Percentiles rank a stretch among this genome's conserved stretches.
phyloP scores from a whole-genome alignment of 2,329 filamentous ascomycete genomes.

The Fusarium siculi region DNA sequence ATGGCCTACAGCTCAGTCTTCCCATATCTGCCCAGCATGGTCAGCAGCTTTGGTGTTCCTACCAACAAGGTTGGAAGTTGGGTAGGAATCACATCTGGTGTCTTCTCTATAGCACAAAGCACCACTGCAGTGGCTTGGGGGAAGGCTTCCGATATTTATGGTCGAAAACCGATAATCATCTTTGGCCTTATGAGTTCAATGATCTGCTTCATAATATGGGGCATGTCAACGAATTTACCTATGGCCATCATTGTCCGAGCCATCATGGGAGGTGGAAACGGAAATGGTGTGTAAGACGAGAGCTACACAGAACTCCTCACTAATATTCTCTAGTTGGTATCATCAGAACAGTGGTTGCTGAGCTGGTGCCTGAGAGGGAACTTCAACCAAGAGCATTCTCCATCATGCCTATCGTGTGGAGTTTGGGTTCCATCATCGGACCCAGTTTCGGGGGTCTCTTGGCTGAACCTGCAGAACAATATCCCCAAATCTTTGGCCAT shows the following conservation, averaged over 20 bases:
- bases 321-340: slow-evolving; percentile 73
- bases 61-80: slow-evolving; percentile 80
- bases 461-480: slow-evolving; percentile 80
- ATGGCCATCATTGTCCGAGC: slow-evolving; percentile 84
- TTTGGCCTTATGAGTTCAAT: slow-evolving; percentile 81
- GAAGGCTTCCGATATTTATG: slow-evolving; percentile 78
- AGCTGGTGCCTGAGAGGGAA: slow-evolving; percentile 88
- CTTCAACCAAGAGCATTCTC: slow-evolving; percentile 90
- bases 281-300: slow-evolving; percentile 69
- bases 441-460: slow-evolving; percentile 89
- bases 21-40: slow-evolving; percentile 82
- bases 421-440: slow-evolving; percentile 86
- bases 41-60: slow-evolving; percentile 78
- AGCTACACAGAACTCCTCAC: not conserved
- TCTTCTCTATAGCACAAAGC: slow-evolving; percentile 79
- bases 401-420: slow-evolving; percentile 92
- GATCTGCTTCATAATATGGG: slow-evolving; percentile 83
- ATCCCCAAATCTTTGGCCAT: slow-evolving; percentile 75
- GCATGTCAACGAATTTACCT: slow-evolving; percentile 79
- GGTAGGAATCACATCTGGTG: slow-evolving; percentile 78
- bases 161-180: slow-evolving; percentile 85
- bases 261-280: slow-evolving; percentile 85
- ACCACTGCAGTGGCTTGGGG: slow-evolving; percentile 80
- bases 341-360: slow-evolving; percentile 89
- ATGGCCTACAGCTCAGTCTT: slow-evolving; percentile 77